Conservation (phyloP, 495 filamentous ascomycete species). For the Penicillium bovifimosum region DNA sequence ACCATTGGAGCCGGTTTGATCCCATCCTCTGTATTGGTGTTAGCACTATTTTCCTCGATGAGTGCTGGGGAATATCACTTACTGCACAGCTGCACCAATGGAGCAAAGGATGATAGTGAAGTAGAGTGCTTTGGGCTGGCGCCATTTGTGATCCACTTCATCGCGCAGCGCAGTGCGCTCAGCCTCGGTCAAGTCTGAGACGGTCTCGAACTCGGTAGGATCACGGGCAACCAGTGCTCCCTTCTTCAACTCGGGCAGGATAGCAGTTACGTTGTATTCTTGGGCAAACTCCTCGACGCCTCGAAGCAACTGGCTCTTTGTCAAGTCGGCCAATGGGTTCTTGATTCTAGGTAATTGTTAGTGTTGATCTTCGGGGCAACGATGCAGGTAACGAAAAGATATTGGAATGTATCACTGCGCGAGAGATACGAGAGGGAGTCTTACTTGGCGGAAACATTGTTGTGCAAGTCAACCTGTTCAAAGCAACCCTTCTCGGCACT, state of each 20-base stretch:
- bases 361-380: background rate
- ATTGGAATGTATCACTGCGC: background rate
- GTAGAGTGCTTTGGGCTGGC: conserved; percentile 58
- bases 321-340: conserved; percentile 56
- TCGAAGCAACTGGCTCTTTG: conserved; percentile 43
- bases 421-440: conserved; percentile 1
- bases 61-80: conserved; percentile 13
- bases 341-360: conserved; percentile 42
- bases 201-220: conserved; percentile 48
- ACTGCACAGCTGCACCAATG: conserved; percentile 65
- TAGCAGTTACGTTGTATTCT: conserved; percentile 40
- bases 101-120: conserved; percentile 66
- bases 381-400: background rate
- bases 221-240: conserved; percentile 62
- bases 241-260: conserved; percentile 46
- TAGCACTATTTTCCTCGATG: background rate
- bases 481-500: conserved; percentile 29
- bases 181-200: conserved; percentile 50
- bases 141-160: conserved; percentile 60
- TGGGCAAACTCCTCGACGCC: conserved; percentile 54
- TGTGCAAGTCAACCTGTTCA: conserved; percentile 45
- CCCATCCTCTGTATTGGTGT: conserved; percentile 47
- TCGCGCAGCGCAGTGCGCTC: conserved; percentile 50
- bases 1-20: conserved; percentile 70
- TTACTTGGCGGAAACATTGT: conserved; percentile 47